Base-by-base conservation (phyloP, 129 eudicot genomes). In the Mikania micrantha region DNA sequence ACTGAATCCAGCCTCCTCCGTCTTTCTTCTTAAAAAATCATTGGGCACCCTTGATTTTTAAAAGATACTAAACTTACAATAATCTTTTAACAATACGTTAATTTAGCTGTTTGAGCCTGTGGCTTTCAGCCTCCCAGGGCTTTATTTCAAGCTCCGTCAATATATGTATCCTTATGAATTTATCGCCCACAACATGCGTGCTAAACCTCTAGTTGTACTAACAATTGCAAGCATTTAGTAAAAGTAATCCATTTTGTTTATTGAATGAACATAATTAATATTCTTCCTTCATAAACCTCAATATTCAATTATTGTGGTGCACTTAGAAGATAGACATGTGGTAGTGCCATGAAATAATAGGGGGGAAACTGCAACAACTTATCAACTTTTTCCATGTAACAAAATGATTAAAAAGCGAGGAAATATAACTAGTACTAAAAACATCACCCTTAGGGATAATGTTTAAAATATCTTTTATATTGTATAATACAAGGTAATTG, bases 401-500 rank as follows among this genome's bases (percentile, higher is more conserved):
- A 25, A 12, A 27, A 54, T 54, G 61, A 54, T 25, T 54, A 27
- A 25, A 54, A 56, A 56, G 62, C 62, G 27, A 56, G 28, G 9
- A 25, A 54, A 56, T 56, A 56, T 56, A 56, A 56, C 62, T 56
- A 27, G 62, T 13, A 56, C 6, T 20, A 35, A 72, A 48, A 72
- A 72, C 76, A 47, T 47, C 76, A 47, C 50, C 62, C 76, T 65
- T 65, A 65, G 29, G 34, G 48, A 66, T 36, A 45, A 1, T 21
- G 74, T 58, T 72, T n/a, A 75, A 66, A 67, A 32, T 59, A 34
- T 34, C 32, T 66, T 10, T 34, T 67, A 2, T 17, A 60, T 10
- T 9, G 35, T 58, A 34, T 34, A 17, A 16, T 66, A 44, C 42
- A 67, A 56, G 73, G 56, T 75, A 75, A 66, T 34, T 67, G 79